Evolutionary conservation across 768 basidiomycete genomes (phyloP).

Genomic region (Filobasidium wieringae): DNA sequence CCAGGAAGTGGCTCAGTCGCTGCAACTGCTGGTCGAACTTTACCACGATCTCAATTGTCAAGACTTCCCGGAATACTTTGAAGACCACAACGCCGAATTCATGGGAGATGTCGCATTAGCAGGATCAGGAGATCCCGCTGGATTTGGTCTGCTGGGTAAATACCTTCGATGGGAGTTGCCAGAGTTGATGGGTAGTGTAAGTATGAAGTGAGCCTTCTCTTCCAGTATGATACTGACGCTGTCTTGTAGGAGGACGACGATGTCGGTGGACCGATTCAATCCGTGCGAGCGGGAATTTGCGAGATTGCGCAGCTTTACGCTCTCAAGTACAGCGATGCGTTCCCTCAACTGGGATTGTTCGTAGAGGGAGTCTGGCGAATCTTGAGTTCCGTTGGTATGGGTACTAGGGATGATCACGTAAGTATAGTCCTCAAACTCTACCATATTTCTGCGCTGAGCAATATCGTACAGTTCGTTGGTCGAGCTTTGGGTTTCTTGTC

Average conservation of each 20-base stretch:
- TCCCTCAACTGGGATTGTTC: constrained; percentile 44
- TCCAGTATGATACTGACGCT: too few species aligned
- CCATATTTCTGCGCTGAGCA: constrained; percentile 11
- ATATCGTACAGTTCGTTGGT: constrained; percentile 53
- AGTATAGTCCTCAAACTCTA: constrained; percentile 19
- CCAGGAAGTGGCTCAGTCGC: constrained; percentile 52
- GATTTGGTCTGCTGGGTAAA: constrained; percentile 54
- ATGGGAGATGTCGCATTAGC: constrained; percentile 45
- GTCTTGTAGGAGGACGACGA: constrained; percentile 51
- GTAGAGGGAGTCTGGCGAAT: constrained; percentile 86
- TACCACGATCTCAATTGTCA: constrained; percentile 92
- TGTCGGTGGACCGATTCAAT: constrained; percentile 72
- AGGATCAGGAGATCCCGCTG: constrained; percentile 17
- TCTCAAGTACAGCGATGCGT: constrained; percentile 41
- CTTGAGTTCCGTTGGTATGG: constrained; percentile 52
- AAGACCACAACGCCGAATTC: constrained; percentile 73
- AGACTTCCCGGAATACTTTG: constrained; percentile 85
- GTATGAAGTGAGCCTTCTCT: too few species aligned
- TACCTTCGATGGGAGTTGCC: constrained; percentile 70
- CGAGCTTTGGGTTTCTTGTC: constrained; percentile 84
- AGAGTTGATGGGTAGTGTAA: constrained; percentile 57
- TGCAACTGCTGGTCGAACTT: constrained; percentile 68
- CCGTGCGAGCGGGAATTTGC: constrained; percentile 76
- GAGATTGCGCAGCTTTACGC: constrained; percentile 71
- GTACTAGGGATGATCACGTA: constrained; percentile 63